Base-by-base conservation (phyloP, 805 yeast species). In the Yarrowia hollandica region DNA sequence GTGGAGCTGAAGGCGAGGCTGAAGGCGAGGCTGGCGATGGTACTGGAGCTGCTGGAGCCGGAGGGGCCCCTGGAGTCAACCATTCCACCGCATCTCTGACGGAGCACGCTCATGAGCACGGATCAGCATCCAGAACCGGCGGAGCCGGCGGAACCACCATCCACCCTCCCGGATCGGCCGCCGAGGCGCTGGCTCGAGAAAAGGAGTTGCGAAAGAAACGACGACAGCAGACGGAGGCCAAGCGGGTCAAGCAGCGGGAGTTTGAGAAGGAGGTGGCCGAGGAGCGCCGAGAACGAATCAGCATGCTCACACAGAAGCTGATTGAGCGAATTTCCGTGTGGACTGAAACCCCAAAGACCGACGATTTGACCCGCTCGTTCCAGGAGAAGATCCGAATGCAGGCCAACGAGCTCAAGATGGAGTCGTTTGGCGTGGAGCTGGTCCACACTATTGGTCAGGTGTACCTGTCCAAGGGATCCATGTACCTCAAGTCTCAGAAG, bases 351-450 rank as follows among this genome's bases (percentile, higher is more conserved):
- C 79, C 77, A 26, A 79, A 80, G 65, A 84, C 82, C 56, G 75
- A 74, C 0, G 88, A 83, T 28, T 84, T 90, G 35, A 77, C 85
- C 56, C 70, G 71, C 6, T 78, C 86, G 0, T 92, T 90, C 70
- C 74, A 78, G 61, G 77, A 77, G 60, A 85, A 87, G 69, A 79
- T 88, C 64, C 78, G 77, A 62, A 83, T 85, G 66, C 98, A 94
- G 71, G 96, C 96, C 14, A 94, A 91, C 68, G 87, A 87, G 62
- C 76, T 94, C 69, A 94, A 94, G 71, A 82, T 90, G 79, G 99
- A 94, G 77, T 88, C 96, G 58, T 94, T 94, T 74, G 99, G 99
- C 12, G 73, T 92, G 54, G 96, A 92, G 72, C 77, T 94, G 54
- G 75, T 92, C 64, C 79, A 76, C 61, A 79, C 92, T 16, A 86